These are phyloP conservation scores for Umbilicus rupestris DNA, from an alignment of 164 flowering plant species.

Conservation along the genomic window DNA sequence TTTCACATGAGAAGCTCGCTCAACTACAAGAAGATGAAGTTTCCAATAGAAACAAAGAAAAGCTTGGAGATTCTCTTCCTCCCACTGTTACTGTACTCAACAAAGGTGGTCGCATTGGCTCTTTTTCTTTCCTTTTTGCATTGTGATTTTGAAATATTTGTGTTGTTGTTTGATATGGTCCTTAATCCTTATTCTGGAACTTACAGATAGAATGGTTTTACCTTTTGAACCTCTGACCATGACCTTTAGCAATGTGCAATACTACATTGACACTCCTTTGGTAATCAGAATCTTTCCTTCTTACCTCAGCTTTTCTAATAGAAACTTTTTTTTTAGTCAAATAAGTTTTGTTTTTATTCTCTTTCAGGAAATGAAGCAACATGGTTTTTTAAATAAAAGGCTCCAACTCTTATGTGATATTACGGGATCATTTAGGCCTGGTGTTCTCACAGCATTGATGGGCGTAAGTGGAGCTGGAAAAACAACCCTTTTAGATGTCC, in stretches of 20 bases:
- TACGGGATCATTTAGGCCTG: conserved; percentile 65
- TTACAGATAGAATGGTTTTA: conserved; percentile 41
- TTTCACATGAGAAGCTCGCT: conserved; percentile 45
- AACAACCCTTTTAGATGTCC: conserved; percentile 79
- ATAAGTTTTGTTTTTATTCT: background rate
- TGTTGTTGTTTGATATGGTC: background rate
- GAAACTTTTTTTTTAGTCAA: background rate
- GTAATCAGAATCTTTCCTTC: conserved; percentile 24
- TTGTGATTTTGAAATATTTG: background rate
- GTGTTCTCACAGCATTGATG: conserved; percentile 77
- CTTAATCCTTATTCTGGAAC: background rate
- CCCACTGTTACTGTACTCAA: conserved; percentile 12
- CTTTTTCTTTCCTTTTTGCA: background rate
- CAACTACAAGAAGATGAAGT: conserved; percentile 25
- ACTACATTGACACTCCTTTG: conserved; percentile 51
- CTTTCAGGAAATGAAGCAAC: conserved; percentile 59
- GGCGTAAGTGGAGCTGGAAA: conserved; percentile 90
- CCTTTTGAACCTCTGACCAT: conserved; percentile 56
- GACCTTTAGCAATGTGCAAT: conserved; percentile 49
- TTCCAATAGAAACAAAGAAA: conserved; percentile 12
- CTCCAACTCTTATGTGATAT: conserved; percentile 58
- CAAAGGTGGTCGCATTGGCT: conserved; percentile 23
- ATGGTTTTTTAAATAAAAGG: conserved; percentile 42
- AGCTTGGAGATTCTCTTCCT: conserved; percentile 8
- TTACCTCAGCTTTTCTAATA: background rate